Conservation (phyloP, 768 basidiomycete species). For the Naganishia onofrii region DNA sequence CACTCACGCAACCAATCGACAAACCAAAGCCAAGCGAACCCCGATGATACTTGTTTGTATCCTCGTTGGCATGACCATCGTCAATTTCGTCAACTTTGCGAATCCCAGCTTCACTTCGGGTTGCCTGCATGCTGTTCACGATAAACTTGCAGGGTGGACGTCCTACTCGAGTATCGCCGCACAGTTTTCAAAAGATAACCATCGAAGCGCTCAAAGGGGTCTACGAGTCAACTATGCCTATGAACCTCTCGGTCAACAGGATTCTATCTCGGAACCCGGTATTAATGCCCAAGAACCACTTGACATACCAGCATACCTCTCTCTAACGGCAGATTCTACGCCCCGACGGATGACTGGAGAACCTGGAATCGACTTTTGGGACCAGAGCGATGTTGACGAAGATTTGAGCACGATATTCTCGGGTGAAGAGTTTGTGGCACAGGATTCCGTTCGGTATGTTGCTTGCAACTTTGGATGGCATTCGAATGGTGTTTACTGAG, state of each 20-base stretch:
- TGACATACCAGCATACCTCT: background rate
- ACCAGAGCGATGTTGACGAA: background rate
- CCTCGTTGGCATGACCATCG: background rate
- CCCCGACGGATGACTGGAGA: background rate
- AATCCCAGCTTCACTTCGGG: background rate
- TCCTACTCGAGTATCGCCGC: background rate
- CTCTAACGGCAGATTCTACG: background rate
- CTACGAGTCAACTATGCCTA: background rate
- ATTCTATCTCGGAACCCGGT: background rate
- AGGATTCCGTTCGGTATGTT: background rate
- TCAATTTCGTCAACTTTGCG: slow-evolving; percentile 1
- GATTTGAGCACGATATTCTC: background rate
- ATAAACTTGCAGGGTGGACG: background rate
- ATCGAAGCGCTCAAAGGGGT: background rate
- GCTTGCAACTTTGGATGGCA: background rate
- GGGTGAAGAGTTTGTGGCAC: background rate
- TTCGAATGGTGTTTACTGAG: background rate
- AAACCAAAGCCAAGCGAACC: background rate
- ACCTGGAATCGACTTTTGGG: slow-evolving; percentile 3
- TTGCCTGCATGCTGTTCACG: background rate
- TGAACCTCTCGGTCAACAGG: background rate
- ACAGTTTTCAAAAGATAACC: background rate
- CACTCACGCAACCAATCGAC: background rate
- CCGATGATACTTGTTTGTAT: background rate
- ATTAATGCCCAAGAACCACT: background rate